Conservation (phyloP, 2,329 filamentous ascomycete species). For the Aspergillus japonicus region DNA sequence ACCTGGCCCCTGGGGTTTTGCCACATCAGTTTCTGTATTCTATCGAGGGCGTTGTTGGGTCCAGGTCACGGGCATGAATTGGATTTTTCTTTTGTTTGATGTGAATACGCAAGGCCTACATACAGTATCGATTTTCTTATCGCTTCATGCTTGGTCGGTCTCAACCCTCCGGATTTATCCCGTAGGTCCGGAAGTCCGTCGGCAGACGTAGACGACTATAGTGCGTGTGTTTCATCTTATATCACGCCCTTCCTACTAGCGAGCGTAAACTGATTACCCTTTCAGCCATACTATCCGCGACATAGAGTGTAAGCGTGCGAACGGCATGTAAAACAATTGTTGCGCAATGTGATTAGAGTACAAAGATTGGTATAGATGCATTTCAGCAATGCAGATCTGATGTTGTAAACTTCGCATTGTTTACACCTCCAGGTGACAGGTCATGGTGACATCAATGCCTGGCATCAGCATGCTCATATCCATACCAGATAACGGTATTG, state of each 20-base stretch:
- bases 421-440: no score
- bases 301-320: not conserved
- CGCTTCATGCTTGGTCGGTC: not conserved
- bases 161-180: not conserved
- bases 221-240: not conserved
- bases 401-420: no score
- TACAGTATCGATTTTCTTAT: not conserved
- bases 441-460: no score
- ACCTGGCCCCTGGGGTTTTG: not conserved
- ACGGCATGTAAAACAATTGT: no score
- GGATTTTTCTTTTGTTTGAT: not conserved
- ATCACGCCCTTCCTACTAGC: not conserved
- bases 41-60: not conserved
- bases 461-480: no score
- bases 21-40: conserved; percentile 1
- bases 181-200: not conserved
- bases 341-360: no score
- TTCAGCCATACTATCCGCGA: no score
- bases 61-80: not conserved
- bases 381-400: no score
- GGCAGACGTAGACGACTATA: not conserved
- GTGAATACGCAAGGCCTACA: not conserved
- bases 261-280: not conserved
- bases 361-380: no score
- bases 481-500: no score